A percentile compares a stretch with the other conserved stretches of the same genome.
These are phyloP conservation scores for Aureobasidium musti DNA, from an alignment of 2,329 filamentous ascomycete genomes.

Conservation along the genomic window DNA sequence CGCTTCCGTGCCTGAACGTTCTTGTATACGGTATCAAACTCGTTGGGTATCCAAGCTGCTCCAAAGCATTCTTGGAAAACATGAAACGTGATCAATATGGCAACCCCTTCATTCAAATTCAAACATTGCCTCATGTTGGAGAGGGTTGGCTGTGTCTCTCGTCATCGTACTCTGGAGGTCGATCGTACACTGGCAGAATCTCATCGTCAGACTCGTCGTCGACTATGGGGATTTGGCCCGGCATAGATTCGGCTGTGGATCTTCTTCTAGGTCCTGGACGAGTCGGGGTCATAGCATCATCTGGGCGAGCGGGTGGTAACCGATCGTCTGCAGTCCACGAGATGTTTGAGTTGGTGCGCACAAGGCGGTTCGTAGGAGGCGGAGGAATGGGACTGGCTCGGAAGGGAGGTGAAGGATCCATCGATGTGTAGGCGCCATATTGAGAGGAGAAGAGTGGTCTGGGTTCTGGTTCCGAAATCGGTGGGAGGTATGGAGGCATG, in stretches of 20 bases:
- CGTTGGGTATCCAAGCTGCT: too few species aligned
- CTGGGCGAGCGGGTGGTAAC: slow-evolving; percentile 10
- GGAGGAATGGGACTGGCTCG: not conserved
- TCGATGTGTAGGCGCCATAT: not conserved
- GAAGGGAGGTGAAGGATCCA: not conserved
- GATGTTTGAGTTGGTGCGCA: not conserved
- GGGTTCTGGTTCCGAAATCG: not conserved
- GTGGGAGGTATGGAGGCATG: slow-evolving; percentile 7
- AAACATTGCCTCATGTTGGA: not conserved
- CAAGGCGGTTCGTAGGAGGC: not conserved
- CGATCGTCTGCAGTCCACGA: not conserved
- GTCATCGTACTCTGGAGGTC: slow-evolving; percentile 22
- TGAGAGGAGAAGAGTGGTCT: too few species aligned
- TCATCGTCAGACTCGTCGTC: not conserved
- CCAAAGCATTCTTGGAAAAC: too few species aligned
- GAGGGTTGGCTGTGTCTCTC: not conserved
- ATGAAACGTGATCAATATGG: not conserved
- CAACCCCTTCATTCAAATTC: not conserved
- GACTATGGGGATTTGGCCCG: not conserved
- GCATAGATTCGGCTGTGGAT: slow-evolving; percentile 2
- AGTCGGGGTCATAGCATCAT: not conserved
- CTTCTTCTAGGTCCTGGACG: not conserved
- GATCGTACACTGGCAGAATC: slow-evolving; percentile 14
- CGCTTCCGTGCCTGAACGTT: too few species aligned
- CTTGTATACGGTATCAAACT: too few species aligned